Conservation (phyloP, 768 basidiomycete species). For the Tylopilus balloui region DNA sequence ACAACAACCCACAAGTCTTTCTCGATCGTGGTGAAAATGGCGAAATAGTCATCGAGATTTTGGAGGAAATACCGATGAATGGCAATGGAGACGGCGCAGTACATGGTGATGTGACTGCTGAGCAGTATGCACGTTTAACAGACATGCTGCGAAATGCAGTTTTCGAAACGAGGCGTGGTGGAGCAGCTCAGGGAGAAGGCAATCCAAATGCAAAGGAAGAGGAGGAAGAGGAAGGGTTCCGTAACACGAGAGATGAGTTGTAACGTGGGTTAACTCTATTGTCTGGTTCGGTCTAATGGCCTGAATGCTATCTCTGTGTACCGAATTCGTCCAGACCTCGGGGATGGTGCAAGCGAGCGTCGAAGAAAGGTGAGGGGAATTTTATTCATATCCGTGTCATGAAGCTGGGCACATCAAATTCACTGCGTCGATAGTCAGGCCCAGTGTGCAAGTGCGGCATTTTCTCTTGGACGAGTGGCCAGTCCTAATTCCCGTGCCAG, state of each 20-base stretch:
- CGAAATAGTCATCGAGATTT: constrained; percentile 40
- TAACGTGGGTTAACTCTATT: constrained; percentile 26
- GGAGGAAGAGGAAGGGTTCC: constrained; percentile 31
- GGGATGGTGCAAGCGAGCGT: constrained; percentile 1
- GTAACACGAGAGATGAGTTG: constrained; percentile 30
- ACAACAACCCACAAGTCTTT: constrained; percentile 35
- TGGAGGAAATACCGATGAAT: constrained; percentile 42
- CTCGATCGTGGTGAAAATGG: constrained; percentile 41
- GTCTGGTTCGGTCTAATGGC: constrained; percentile 10
- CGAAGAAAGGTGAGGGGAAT: constrained; percentile 3
- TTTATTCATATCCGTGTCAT: constrained; percentile 26
- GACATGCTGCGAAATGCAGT: constrained; percentile 53
- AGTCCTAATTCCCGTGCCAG: constrained; percentile 21
- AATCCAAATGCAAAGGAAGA: constrained; percentile 26
- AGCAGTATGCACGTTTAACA: constrained; percentile 42
- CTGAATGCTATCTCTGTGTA: constrained; percentile 15
- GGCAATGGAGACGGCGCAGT: constrained; percentile 19
- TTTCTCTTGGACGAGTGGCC: constrained; percentile 4
- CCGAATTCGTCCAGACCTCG: constrained; percentile 7
- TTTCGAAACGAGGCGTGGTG: constrained; percentile 42
- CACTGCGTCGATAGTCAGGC: constrained; percentile 2
- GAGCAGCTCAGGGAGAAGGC: constrained; percentile 18
- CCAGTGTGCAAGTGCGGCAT: constrained; percentile 7
- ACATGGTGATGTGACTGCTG: constrained; percentile 32
- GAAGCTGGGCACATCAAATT: constrained; percentile 18